phyloP scores from a whole-genome alignment of 129 eudicot genomes.

The Chrysanthemum seticuspe region DNA sequence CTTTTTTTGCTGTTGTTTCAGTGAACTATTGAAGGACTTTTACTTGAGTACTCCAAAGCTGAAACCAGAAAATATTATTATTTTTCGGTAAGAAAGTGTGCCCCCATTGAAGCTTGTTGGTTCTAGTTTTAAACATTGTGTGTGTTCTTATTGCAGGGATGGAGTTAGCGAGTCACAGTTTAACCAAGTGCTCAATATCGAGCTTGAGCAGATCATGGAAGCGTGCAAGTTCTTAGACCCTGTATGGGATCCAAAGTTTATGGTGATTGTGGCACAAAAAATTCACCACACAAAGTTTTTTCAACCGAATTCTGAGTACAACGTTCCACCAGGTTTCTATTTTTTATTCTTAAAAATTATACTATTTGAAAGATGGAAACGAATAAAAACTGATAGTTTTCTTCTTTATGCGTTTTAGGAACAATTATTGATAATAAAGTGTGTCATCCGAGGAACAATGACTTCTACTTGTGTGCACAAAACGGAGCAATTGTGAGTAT shows the following conservation, averaged over 20 bases:
- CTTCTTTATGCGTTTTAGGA: conserved; percentile 36
- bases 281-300: conserved; percentile 83
- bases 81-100: conserved; percentile 28
- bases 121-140: background rate
- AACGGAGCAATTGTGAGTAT: conserved; percentile 76
- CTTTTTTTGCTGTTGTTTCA: conserved; percentile 26
- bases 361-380: background rate
- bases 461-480: conserved; percentile 80
- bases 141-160: conserved; percentile 37
- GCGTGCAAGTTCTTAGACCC: conserved; percentile 46
- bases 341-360: no score
- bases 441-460: conserved; percentile 75
- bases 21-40: conserved; percentile 59
- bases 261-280: conserved; percentile 73
- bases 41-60: conserved; percentile 35
- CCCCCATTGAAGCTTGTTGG: background rate
- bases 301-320: conserved; percentile 41
- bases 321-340: conserved; percentile 74
- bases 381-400: background rate
- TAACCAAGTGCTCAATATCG: conserved; percentile 70
- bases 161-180: conserved; percentile 85
- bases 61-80: conserved; percentile 60
- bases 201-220: conserved; percentile 63
- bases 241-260: conserved; percentile 58
- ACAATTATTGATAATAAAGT: conserved; percentile 65